Percentiles rank a stretch among this genome's conserved stretches.
phyloP scores from a whole-genome alignment of 768 basidiomycete species.

The Termitomyces sp. region DNA sequence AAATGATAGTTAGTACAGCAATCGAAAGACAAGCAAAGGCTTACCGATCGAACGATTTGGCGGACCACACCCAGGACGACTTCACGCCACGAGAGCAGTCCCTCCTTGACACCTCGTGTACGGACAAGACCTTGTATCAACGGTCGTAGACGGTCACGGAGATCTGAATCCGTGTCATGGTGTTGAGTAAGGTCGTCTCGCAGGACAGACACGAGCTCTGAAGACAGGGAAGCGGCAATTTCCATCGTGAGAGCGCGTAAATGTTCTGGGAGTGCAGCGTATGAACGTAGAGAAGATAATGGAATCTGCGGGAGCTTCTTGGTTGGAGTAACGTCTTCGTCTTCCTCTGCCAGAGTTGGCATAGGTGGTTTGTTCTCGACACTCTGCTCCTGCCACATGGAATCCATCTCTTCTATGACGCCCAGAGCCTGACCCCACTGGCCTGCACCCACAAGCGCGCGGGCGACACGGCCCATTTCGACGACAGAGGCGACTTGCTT shows the following conservation, averaged over 20 bases:
- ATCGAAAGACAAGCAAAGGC: conserved; percentile 22
- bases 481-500: conserved; percentile 66
- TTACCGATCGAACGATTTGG: conserved; percentile 56
- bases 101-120: conserved; percentile 70
- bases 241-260: conserved; percentile 70
- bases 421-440: conserved; percentile 87
- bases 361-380: background rate
- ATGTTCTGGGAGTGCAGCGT: conserved; percentile 72
- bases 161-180: conserved; percentile 32
- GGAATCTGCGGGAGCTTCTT: conserved; percentile 46
- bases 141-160: conserved; percentile 68
- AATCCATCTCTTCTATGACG: conserved; percentile 67
- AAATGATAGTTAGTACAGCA: background rate
- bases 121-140: conserved; percentile 75
- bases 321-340: background rate
- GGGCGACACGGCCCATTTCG: conserved; percentile 74
- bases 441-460: conserved; percentile 73
- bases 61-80: conserved; percentile 62
- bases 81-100: conserved; percentile 67
- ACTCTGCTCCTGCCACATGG: conserved; percentile 44
- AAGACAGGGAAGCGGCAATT: conserved; percentile 73
- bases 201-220: conserved; percentile 74
- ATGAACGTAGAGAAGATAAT: conserved; percentile 69
- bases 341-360: conserved; percentile 9
- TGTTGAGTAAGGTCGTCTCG: conserved; percentile 59